Conservation (phyloP, 129 eudicot species). For the Flaveria ramosissima region DNA sequence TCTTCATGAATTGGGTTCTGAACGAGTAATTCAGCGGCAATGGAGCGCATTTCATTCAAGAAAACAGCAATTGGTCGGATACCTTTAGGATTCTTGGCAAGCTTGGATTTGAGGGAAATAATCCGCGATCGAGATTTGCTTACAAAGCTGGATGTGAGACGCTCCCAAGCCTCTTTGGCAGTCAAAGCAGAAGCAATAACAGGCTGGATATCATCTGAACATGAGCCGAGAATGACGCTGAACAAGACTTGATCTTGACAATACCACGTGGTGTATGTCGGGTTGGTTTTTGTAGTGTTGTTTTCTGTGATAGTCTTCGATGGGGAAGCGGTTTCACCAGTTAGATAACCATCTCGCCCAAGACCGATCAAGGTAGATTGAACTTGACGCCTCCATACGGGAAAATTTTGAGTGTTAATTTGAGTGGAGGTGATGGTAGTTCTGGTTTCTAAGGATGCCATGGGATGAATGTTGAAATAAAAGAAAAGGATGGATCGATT, state of each 20-base stretch:
- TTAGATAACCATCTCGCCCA: background rate
- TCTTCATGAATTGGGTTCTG: background rate
- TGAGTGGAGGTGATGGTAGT: background rate
- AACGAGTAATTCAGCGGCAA: background rate
- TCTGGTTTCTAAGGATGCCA: background rate
- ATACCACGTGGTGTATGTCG: background rate
- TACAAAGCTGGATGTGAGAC: background rate
- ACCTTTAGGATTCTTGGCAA: background rate
- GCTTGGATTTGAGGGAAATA: background rate
- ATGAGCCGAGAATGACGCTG: background rate
- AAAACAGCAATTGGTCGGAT: background rate
- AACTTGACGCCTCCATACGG: background rate
- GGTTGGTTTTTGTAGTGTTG: background rate
- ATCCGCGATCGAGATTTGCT: background rate
- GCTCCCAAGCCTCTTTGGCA: background rate
- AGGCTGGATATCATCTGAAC: background rate
- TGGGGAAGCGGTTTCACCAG: background rate
- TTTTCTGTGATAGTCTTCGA: background rate
- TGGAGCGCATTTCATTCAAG: no score
- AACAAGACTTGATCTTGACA: background rate
- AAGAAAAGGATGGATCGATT: background rate
- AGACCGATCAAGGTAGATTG: background rate
- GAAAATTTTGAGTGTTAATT: background rate
- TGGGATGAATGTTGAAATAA: no score
- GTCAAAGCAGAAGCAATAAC: background rate